These are phyloP conservation scores for Plectranthus barbatus DNA, from an alignment of 257 asterid genomes.

Conservation along the genomic window DNA sequence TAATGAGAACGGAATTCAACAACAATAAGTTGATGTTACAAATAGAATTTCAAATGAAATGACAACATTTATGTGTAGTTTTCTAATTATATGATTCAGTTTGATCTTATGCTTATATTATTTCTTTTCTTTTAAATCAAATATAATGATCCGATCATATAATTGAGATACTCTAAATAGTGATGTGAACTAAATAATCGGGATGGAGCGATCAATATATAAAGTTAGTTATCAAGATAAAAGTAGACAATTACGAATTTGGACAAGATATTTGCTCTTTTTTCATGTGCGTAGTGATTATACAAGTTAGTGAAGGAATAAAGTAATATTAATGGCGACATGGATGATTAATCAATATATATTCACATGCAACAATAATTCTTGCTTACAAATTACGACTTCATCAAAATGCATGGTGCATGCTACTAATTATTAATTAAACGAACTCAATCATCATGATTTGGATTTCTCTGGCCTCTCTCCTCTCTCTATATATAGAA, in stretches of 20 bases:
- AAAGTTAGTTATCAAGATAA: too few species aligned
- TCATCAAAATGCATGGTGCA: slow-evolving; percentile 16
- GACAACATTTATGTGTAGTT: too few species aligned
- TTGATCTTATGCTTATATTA: too few species aligned
- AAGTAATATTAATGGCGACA: not conserved
- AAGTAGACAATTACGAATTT: not conserved
- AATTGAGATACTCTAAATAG: too few species aligned
- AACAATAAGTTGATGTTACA: too few species aligned
- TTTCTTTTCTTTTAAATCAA: too few species aligned
- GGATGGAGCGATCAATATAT: too few species aligned
- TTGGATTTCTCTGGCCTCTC: not conserved
- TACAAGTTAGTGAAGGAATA: slow-evolving; percentile 2
- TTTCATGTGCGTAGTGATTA: not conserved
- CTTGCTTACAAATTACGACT: slow-evolving; percentile 25
- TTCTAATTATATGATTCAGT: too few species aligned
- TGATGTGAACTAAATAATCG: too few species aligned
- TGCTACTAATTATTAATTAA: not conserved
- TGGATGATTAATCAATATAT: slow-evolving; percentile 5
- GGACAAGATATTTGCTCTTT: not conserved
- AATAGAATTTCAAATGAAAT: too few species aligned
- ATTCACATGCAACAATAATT: not conserved
- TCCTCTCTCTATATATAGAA: not conserved
- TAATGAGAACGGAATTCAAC: too few species aligned
- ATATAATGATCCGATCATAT: too few species aligned
- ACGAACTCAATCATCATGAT: slow-evolving; percentile 6